phyloP scores from a whole-genome alignment of 1,139 yeast genomes.

The Citeromyces hawaiiensis region DNA sequence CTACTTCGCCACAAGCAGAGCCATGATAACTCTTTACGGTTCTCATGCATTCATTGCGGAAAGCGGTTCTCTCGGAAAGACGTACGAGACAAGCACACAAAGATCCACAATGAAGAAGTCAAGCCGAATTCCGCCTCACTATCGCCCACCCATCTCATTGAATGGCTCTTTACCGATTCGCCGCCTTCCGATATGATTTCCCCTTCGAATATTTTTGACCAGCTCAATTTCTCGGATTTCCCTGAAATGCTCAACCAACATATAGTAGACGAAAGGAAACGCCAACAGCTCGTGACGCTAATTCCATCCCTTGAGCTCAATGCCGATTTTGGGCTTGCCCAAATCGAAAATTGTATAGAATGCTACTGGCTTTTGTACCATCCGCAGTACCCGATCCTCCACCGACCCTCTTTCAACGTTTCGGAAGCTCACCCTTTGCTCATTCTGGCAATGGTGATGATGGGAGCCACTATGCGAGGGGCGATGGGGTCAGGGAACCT shows the following conservation, averaged over 20 bases:
- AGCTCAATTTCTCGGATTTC: neutral
- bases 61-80: constrained; percentile 53
- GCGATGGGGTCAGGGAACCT: constrained; percentile 6
- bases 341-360: constrained; percentile 8
- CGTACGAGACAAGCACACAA: constrained; percentile 33
- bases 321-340: constrained; percentile 4
- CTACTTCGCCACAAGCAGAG: constrained; percentile 19
- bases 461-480: constrained; percentile 19
- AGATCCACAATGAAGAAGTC: constrained; percentile 22
- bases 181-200: constrained; percentile 1
- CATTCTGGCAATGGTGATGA: constrained; percentile 26
- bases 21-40: constrained; percentile 23
- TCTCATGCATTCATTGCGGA: constrained; percentile 34
- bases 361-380: constrained; percentile 33
- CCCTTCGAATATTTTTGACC: neutral
- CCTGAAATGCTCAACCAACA: constrained; percentile 1
- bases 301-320: neutral
- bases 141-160: constrained; percentile 17
- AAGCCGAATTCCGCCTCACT: constrained; percentile 5
- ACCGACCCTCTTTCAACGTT: constrained; percentile 33
- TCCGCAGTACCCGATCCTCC: constrained; percentile 30
- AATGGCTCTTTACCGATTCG: constrained; percentile 4
- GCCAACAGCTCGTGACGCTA: constrained; percentile 3
- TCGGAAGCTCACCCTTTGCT: constrained; percentile 24
- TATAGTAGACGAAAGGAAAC: constrained; percentile 5